Evolutionary conservation across 2,329 filamentous ascomycete species (phyloP).

Genomic region (Colletotrichum tanaceti): DNA sequence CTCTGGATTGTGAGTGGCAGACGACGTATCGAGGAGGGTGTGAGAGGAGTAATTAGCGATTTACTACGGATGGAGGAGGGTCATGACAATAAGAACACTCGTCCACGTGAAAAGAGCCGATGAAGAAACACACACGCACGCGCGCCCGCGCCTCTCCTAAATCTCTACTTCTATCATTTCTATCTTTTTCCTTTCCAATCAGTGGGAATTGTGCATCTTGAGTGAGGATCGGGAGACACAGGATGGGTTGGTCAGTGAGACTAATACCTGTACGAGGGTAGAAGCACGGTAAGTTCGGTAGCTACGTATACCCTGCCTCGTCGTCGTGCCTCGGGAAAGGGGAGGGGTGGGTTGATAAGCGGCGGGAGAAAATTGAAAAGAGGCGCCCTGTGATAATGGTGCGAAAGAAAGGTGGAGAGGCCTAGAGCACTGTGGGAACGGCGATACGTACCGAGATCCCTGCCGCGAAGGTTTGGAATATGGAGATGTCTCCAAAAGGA

Average conservation of each 20-base stretch:
- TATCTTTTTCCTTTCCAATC: not conserved
- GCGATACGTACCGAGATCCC: slow-evolving; percentile 14
- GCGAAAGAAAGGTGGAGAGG: not conserved
- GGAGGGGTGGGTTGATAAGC: too few species aligned
- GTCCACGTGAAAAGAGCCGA: not conserved
- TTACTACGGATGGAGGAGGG: slow-evolving; percentile 1
- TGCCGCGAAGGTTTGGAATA: slow-evolving; percentile 9
- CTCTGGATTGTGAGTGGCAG: slow-evolving; percentile 10
- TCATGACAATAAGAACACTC: not conserved
- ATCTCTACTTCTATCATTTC: not conserved
- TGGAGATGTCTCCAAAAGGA: not conserved
- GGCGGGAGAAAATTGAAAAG: not conserved
- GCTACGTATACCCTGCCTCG: slow-evolving; percentile 1
- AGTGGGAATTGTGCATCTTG: not conserved
- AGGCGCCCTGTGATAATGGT: slow-evolving; percentile 20
- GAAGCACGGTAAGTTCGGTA: too few species aligned
- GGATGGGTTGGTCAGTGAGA: not conserved
- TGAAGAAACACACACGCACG: not conserved
- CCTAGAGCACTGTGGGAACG: slow-evolving; percentile 10
- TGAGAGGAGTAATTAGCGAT: slow-evolving; percentile 13
- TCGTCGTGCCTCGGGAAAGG: slow-evolving; percentile 1
- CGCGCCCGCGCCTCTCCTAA: too few species aligned
- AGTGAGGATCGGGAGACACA: not conserved
- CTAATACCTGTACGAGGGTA: too few species aligned
- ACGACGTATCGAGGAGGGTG: slow-evolving; percentile 12